phyloP scores from a whole-genome alignment of 1,284 basidiomycete species.

The Peniophora sp. region DNA sequence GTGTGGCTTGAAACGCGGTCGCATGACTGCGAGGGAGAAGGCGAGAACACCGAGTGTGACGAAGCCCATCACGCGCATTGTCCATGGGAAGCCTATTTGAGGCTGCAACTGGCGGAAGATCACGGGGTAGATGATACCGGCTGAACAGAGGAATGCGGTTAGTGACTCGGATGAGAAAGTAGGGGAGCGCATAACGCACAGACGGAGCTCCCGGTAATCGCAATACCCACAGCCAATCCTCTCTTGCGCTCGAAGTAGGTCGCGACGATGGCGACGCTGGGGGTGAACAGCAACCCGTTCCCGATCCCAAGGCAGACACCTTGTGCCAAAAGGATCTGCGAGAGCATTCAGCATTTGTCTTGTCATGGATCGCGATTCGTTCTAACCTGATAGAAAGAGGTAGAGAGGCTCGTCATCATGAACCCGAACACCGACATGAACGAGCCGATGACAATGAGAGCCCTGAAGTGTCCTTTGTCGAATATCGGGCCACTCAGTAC shows the following conservation, averaged over 20 bases:
- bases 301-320: slow-evolving; percentile 54
- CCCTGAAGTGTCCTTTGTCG: slow-evolving; percentile 9
- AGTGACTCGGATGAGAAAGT: slow-evolving; percentile 1
- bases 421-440: slow-evolving; percentile 29
- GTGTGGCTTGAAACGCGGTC: slow-evolving; percentile 20
- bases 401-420: slow-evolving; percentile 45
- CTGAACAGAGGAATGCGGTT: slow-evolving; percentile 3
- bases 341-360: too few relatives aligned
- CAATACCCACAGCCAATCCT: slow-evolving; percentile 9
- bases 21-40: slow-evolving; percentile 34
- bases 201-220: slow-evolving; percentile 21
- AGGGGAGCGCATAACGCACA: slow-evolving; percentile 27
- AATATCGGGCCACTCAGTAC: slow-evolving; percentile 12
- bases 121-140: slow-evolving; percentile 17
- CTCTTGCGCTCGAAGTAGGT: slow-evolving; percentile 16
- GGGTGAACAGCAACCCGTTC: slow-evolving; percentile 41
- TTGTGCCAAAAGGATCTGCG: slow-evolving; percentile 42
- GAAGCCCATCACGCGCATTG: slow-evolving; percentile 17
- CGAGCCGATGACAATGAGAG: slow-evolving; percentile 9
- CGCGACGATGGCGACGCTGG: slow-evolving; percentile 9
- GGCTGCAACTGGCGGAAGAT: slow-evolving; percentile 16
- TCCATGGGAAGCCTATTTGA: slow-evolving; percentile 17
- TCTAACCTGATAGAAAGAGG: slow-evolving; percentile 47
- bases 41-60: slow-evolving; percentile 12
- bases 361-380: too few relatives aligned